Base-by-base conservation (phyloP, 345 rosid species). In the Bruguiera parviflora region DNA sequence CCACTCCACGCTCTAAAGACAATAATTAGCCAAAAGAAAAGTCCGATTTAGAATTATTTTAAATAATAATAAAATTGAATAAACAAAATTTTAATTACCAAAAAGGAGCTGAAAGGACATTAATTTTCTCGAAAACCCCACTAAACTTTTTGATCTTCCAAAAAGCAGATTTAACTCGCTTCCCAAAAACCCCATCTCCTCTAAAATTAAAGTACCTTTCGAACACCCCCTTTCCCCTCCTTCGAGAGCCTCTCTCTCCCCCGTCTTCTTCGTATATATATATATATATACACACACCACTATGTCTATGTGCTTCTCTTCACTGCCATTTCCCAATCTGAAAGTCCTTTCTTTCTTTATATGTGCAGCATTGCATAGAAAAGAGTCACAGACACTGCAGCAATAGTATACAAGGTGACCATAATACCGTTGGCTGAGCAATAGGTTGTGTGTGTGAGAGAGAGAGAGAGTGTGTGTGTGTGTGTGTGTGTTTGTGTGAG, bases 1-100 rank as follows among this genome's bases (percentile, higher is more conserved):
- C 76, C 82, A 70, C 43, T 73, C 84, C 84, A 79, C 81, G 81
- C 96, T 67, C 73, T 53, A 64, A n/a, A 39, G 19, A 57, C 31
- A 73, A 65, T 1, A 56, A 56, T 71, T 64, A 53, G 24, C 57
- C 10, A 22, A 13, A 47, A 27, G 8, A 57, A 53, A 78, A 24
- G 24, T 9, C 6, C n/a, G n/a, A 6, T 53, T 4, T 61, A 62
- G 57, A 60, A 67, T 70, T 58, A 61, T 3, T 31, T 69, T 29
- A 64, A 22, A 65, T 28, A 21, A 8, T 53, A 15, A 59, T 63
- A 66, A 64, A 73, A 11, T n/a, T 53, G 73, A 73, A 28, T 32
- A 22, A 74, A 70, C 77, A 80, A 73, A 69, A 5, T 24, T 64
- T 51, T 31, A 60, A 74, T 77, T 56, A 70, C 52, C 57, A 66